A percentile compares a stretch with the other conserved stretches of the same genome.
These are phyloP conservation scores for Orbilia blumenaviensis DNA, from an alignment of 2,329 filamentous ascomycete species.

Conservation along the genomic window DNA sequence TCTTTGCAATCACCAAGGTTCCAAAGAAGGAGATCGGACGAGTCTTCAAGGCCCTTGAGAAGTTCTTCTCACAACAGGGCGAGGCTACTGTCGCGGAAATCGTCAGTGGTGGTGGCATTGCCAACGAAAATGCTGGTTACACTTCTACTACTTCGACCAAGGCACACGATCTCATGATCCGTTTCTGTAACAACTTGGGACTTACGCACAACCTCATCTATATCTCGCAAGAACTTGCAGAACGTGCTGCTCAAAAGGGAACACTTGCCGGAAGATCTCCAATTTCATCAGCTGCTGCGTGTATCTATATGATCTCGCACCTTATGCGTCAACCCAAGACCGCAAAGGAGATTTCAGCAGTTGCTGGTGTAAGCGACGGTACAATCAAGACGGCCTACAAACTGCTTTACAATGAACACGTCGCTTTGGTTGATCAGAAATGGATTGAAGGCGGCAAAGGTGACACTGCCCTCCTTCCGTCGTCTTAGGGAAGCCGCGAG, in stretches of 20 bases:
- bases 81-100: slow-evolving; percentile 67
- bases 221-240: slow-evolving; percentile 79
- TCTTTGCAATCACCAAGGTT: slow-evolving; percentile 90
- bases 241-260: slow-evolving; percentile 78
- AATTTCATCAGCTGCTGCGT: slow-evolving; percentile 90
- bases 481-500: slow-evolving; percentile 62
- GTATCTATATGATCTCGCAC: slow-evolving; percentile 94
- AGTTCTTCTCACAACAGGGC: slow-evolving; percentile 81
- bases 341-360: slow-evolving; percentile 84
- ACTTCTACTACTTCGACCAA: slow-evolving; percentile 79
- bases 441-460: slow-evolving; percentile 78
- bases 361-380: slow-evolving; percentile 92
- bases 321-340: slow-evolving; percentile 80
- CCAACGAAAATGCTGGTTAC: slow-evolving; percentile 65
- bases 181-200: slow-evolving; percentile 85
- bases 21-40: slow-evolving; percentile 97
- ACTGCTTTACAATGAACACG: slow-evolving; percentile 77
- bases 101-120: slow-evolving; percentile 65
- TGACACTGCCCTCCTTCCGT: slow-evolving; percentile 75
- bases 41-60: slow-evolving; percentile 91
- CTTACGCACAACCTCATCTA: slow-evolving; percentile 79
- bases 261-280: slow-evolving; percentile 92
- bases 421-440: slow-evolving; percentile 76
- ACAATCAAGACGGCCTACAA: slow-evolving; percentile 97
- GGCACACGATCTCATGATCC: slow-evolving; percentile 83